A percentile compares a stretch with the other conserved stretches of the same genome.
phyloP scores from a whole-genome alignment of 2,329 filamentous ascomycete species.

The Achaetomium macrosporum region DNA sequence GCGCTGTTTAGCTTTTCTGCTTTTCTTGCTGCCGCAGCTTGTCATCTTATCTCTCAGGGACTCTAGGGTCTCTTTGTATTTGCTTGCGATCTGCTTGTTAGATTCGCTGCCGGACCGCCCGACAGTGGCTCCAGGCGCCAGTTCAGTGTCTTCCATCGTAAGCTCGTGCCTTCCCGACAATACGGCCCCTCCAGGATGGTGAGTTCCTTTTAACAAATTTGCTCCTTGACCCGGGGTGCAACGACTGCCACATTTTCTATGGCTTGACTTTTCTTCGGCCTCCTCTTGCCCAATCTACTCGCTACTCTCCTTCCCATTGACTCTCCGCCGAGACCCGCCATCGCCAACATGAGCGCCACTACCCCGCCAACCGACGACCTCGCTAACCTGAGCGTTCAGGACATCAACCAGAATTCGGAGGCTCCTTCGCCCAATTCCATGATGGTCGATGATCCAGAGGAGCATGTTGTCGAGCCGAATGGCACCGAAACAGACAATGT shows the following conservation, averaged over 20 bases:
- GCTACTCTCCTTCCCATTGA: neutral
- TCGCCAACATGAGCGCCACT: constrained; percentile 7
- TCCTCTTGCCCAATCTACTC: neutral
- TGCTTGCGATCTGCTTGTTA: neutral
- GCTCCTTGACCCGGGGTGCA: neutral
- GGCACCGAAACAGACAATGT: constrained; percentile 46
- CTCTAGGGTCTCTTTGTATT: neutral
- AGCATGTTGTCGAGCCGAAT: constrained; percentile 46
- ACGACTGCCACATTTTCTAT: neutral
- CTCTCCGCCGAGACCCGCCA: neutral
- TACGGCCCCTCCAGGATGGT: constrained; percentile 16
- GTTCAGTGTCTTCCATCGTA: constrained; percentile 2
- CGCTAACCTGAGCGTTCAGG: constrained; percentile 25
- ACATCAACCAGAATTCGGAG: constrained; percentile 45
- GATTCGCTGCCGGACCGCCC: constrained; percentile 1
- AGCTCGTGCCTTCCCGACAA: constrained; percentile 15
- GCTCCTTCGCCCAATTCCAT: constrained; percentile 52
- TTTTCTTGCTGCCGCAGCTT: neutral
- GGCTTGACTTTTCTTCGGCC: neutral
- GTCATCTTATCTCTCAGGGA: neutral
- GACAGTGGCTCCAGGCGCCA: constrained; percentile 1
- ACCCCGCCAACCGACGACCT: constrained; percentile 16
- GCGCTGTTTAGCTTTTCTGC: neutral
- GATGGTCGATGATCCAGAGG: constrained; percentile 47
- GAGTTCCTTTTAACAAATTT: constrained; percentile 8